phyloP scores from a whole-genome alignment of 2,329 filamentous ascomycete species.

The Neurospora crassa region DNA sequence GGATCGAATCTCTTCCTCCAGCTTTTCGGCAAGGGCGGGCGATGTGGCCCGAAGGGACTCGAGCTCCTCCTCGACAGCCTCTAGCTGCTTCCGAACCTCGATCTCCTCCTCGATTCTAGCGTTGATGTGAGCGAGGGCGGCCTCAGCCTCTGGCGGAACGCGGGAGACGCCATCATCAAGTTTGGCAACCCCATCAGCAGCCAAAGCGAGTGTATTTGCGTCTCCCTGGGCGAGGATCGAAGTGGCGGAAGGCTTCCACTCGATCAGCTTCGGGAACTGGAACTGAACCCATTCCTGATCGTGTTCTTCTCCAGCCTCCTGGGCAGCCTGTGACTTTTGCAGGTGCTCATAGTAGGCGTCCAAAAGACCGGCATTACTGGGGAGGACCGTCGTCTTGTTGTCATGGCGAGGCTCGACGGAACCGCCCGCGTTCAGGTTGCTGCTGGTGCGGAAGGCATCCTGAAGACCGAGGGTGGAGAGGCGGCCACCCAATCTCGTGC shows the following conservation, averaged over 20 bases:
- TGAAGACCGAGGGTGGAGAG: slow-evolving; percentile 60
- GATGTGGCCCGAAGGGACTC: slow-evolving; percentile 29
- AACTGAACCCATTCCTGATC: slow-evolving; percentile 87
- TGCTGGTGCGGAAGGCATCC: slow-evolving; percentile 62
- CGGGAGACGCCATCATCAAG: slow-evolving; percentile 13
- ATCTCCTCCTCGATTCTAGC: slow-evolving; percentile 76
- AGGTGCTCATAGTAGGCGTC: slow-evolving; percentile 89
- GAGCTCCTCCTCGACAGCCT: slow-evolving; percentile 34
- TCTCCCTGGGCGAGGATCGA: slow-evolving; percentile 40
- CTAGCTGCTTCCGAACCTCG: slow-evolving; percentile 39
- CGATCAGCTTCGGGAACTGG: slow-evolving; percentile 78
- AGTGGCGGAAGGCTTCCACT: slow-evolving; percentile 64
- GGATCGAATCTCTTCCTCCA: slow-evolving; percentile 30
- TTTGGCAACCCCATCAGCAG: slow-evolving; percentile 19
- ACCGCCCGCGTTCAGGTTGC: slow-evolving; percentile 35
- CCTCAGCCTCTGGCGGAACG: slow-evolving; percentile 24
- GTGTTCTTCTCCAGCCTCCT: slow-evolving; percentile 54
- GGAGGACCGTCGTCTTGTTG: slow-evolving; percentile 43
- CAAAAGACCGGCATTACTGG: slow-evolving; percentile 44
- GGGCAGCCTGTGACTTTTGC: slow-evolving; percentile 64
- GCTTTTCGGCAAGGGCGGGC: slow-evolving; percentile 17
- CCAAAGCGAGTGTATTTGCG: slow-evolving; percentile 26
- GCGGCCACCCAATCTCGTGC: slow-evolving; percentile 39
- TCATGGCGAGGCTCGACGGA: slow-evolving; percentile 49
- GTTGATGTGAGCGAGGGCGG: slow-evolving; percentile 65